A percentile compares a stretch with the other conserved stretches of the same genome.
These are phyloP conservation scores for Apophysomyces variabilis DNA, from an alignment of 371 early-diverging fungal genomes.

Conservation along the genomic window DNA sequence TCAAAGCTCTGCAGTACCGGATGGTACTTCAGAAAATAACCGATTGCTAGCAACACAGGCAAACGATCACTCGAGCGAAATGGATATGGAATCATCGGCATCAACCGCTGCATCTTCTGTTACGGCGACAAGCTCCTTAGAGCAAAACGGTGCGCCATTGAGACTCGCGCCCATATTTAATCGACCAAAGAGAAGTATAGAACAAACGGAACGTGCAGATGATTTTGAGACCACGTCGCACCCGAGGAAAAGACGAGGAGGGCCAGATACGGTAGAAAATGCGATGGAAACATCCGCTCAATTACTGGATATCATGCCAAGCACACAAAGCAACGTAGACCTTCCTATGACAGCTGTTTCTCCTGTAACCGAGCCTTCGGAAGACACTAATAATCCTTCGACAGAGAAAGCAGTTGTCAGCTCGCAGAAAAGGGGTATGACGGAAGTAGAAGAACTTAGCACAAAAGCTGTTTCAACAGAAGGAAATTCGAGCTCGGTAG, in stretches of 20 bases:
- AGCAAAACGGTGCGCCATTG: not conserved
- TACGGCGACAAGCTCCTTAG: not conserved
- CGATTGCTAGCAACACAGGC: not conserved
- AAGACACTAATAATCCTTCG: no score
- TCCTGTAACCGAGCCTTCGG: no score
- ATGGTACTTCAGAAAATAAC: not conserved
- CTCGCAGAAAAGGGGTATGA: not conserved
- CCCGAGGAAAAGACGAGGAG: not conserved
- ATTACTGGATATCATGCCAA: no score
- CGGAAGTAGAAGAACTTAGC: not conserved
- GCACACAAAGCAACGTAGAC: no score
- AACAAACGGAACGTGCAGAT: not conserved
- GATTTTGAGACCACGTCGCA: not conserved
- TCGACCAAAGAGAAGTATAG: not conserved
- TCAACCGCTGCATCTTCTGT: not conserved
- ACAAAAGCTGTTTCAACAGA: not conserved
- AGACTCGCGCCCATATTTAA: constrained; percentile 13
- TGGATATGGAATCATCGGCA: not conserved
- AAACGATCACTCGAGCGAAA: not conserved
- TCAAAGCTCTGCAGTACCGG: not conserved
- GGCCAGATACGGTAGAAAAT: no score
- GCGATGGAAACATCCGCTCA: not conserved
- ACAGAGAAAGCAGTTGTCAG: no score
- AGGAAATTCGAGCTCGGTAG: not conserved
- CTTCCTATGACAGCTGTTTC: no score